Conservation (phyloP, 108 stramenopile species). For the Nitzschia sp. region DNA sequence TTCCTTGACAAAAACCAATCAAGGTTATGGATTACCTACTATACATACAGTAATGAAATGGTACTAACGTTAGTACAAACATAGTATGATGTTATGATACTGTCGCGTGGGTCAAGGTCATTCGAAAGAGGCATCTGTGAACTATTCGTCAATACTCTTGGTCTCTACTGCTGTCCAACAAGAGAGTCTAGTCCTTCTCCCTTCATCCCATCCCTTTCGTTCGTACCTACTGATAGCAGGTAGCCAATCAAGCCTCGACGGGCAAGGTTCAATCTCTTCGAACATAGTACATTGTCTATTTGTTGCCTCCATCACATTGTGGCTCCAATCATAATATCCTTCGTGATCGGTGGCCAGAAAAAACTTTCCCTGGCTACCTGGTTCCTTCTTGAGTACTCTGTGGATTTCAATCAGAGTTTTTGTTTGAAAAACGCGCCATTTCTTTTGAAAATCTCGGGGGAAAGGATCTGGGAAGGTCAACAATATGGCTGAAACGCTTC, state of each 20-base stretch:
- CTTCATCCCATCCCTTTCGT: conserved; percentile 69
- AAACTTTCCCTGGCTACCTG: conserved; percentile 30
- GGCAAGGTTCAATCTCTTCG: conserved; percentile 47
- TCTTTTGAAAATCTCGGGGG: conserved; percentile 40
- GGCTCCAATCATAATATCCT: conserved; percentile 53
- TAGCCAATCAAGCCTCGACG: conserved; percentile 59
- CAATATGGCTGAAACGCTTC: conserved; percentile 51
- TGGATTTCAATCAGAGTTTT: conserved; percentile 45
- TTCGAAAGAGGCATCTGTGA: too few relatives aligned
- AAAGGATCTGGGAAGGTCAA: conserved; percentile 81
- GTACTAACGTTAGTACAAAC: too few relatives aligned
- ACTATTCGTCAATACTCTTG: too few relatives aligned
- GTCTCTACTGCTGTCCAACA: conserved; percentile 45
- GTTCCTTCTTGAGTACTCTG: conserved; percentile 37
- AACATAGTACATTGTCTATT: conserved; percentile 21
- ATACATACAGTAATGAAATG: too few relatives aligned
- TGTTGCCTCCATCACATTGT: conserved; percentile 37
- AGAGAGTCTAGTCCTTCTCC: conserved; percentile 41
- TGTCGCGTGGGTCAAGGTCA: too few relatives aligned
- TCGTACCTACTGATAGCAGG: conserved; percentile 71
- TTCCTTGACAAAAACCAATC: too few relatives aligned
- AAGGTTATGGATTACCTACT: too few relatives aligned
- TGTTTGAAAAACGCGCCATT: conserved; percentile 57
- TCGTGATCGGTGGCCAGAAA: conserved; percentile 74
- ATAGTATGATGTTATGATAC: too few relatives aligned